Evolutionary conservation across 768 basidiomycete species (phyloP).

Genomic region (Calocera cornea): DNA sequence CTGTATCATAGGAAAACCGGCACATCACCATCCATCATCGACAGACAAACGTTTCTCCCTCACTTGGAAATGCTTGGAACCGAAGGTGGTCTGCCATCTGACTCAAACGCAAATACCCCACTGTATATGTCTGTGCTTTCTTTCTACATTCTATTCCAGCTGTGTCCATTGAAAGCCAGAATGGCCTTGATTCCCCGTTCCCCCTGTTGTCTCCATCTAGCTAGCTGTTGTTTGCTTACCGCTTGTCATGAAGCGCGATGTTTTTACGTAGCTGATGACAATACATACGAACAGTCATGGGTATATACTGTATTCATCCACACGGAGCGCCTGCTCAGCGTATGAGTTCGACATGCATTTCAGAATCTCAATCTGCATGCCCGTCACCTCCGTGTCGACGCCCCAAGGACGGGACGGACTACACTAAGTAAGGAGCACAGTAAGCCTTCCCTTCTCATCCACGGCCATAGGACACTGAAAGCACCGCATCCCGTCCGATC

Average conservation of each 20-base stretch:
- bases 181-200: background rate
- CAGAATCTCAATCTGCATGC: too few relatives aligned
- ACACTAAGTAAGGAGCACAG: too few relatives aligned
- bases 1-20: slow-evolving; percentile 1
- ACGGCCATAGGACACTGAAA: background rate
- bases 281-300: slow-evolving; percentile 3
- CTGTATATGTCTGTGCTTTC: background rate
- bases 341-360: too few relatives aligned
- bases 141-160: background rate
- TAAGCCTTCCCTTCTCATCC: background rate
- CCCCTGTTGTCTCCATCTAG: slow-evolving; percentile 1
- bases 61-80: background rate
- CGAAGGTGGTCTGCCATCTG: background rate
- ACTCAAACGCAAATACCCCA: background rate
- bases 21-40: background rate
- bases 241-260: background rate
- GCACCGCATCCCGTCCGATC: background rate
- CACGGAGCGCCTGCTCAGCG: too few relatives aligned
- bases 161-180: background rate
- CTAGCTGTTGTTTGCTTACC: background rate
- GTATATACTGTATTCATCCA: background rate
- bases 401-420: too few relatives aligned
- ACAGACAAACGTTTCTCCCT: background rate
- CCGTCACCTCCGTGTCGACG: too few relatives aligned
- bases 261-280: slow-evolving; percentile 1